These are phyloP conservation scores for Pythium periplocum DNA, from an alignment of 352 stramenopile species.

Conservation along the genomic window DNA sequence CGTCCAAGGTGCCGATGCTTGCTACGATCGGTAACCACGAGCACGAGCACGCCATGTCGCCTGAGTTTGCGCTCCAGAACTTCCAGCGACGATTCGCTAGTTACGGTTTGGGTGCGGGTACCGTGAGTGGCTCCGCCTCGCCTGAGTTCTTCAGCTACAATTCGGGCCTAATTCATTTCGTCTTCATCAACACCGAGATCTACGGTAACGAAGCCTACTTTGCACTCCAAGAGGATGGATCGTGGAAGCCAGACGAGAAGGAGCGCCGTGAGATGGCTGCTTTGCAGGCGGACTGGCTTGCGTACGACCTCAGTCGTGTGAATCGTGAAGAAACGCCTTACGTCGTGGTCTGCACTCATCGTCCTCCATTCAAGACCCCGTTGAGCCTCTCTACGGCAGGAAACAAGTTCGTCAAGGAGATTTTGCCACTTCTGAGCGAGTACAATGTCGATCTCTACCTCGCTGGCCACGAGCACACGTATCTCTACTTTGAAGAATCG, in stretches of 20 bases:
- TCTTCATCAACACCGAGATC: slow-evolving; percentile 74
- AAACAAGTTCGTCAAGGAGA: slow-evolving; percentile 61
- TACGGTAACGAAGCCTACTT: slow-evolving; percentile 66
- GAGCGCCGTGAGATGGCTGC: slow-evolving; percentile 23
- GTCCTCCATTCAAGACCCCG: slow-evolving; percentile 66
- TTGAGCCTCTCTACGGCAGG: slow-evolving; percentile 23
- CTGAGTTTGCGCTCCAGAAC: slow-evolving; percentile 60
- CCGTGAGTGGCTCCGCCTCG: slow-evolving; percentile 49
- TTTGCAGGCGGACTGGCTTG: slow-evolving; percentile 51
- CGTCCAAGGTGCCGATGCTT: slow-evolving; percentile 60
- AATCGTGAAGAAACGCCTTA: slow-evolving; percentile 55
- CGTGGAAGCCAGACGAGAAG: slow-evolving; percentile 44
- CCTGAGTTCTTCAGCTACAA: slow-evolving; percentile 78
- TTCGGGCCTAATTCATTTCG: slow-evolving; percentile 62
- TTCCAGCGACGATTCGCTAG: slow-evolving; percentile 64
- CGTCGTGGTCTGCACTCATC: slow-evolving; percentile 69
- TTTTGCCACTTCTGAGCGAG: slow-evolving; percentile 64
- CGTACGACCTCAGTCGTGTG: slow-evolving; percentile 64
- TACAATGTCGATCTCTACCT: slow-evolving; percentile 75
- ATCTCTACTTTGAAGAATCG: slow-evolving; percentile 54
- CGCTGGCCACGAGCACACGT: slow-evolving; percentile 68
- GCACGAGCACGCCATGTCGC: slow-evolving; percentile 50
- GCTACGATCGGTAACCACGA: slow-evolving; percentile 78
- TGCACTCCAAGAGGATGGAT: slow-evolving; percentile 32
- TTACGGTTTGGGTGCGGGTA: slow-evolving; percentile 41